phyloP scores from a whole-genome alignment of 208 protist species.

The Porcisia hertigi region DNA sequence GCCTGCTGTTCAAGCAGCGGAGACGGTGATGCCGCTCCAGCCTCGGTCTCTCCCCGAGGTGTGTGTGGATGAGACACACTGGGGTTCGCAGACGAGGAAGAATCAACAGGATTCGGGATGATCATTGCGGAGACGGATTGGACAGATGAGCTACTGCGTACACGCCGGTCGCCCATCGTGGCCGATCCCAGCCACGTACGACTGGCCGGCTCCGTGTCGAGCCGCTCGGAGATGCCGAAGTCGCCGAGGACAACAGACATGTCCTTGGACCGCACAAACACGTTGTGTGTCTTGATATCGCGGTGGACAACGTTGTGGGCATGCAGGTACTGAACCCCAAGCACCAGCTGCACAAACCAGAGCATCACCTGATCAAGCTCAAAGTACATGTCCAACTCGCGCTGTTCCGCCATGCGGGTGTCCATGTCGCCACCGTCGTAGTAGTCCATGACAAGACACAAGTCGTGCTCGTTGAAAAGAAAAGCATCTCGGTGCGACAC shows the following conservation, averaged over 20 bases:
- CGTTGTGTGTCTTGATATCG: slow-evolving; percentile 91
- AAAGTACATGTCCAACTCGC: slow-evolving; percentile 73
- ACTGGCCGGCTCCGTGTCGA: slow-evolving; percentile 52
- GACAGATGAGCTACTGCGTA: slow-evolving; percentile 10
- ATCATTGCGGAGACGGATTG: slow-evolving; percentile 4
- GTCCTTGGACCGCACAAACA: slow-evolving; percentile 72
- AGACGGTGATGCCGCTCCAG: background rate
- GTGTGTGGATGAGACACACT: background rate
- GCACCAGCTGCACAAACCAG: slow-evolving; percentile 83
- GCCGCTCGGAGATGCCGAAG: slow-evolving; percentile 87
- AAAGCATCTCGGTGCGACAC: slow-evolving; percentile 80
- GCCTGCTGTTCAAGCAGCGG: slow-evolving; percentile 2
- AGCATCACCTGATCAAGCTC: slow-evolving; percentile 65
- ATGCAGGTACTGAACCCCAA: slow-evolving; percentile 87
- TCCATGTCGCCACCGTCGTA: slow-evolving; percentile 91
- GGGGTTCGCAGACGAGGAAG: background rate
- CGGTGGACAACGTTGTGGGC: slow-evolving; percentile 76
- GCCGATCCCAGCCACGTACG: slow-evolving; percentile 19
- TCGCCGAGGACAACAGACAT: slow-evolving; percentile 79
- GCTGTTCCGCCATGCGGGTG: slow-evolving; percentile 50
- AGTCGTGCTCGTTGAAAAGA: slow-evolving; percentile 73
- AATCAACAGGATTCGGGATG: background rate
- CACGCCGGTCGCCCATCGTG: slow-evolving; percentile 1
- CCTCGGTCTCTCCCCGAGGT: background rate
- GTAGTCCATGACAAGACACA: slow-evolving; percentile 93